phyloP scores from a whole-genome alignment of 495 filamentous ascomycete genomes.

The Tuber melanosporum region DNA sequence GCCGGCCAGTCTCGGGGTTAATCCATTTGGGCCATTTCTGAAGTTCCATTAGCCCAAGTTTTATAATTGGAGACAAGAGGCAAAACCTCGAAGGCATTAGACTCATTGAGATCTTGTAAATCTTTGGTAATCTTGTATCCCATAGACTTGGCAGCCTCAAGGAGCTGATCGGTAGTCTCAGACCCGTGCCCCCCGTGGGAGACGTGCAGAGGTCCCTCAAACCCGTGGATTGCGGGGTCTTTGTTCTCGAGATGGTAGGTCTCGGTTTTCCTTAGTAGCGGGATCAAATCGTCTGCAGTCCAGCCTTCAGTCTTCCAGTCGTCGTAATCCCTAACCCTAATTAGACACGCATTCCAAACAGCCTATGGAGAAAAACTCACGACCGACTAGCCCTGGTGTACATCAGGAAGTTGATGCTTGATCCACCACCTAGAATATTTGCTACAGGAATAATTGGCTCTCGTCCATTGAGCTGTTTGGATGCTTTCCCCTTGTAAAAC shows the following conservation, averaged over 20 bases:
- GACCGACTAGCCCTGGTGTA: conserved; percentile 45
- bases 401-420: conserved; percentile 57
- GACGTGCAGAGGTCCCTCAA: conserved; percentile 49
- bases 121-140: conserved; percentile 49
- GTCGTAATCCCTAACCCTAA: conserved; percentile 46
- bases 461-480: conserved; percentile 47
- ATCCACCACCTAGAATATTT: conserved; percentile 55
- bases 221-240: conserved; percentile 47
- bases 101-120: conserved; percentile 45
- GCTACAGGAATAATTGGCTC: conserved; percentile 50
- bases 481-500: conserved; percentile 30
- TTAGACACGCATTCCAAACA: neutral
- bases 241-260: conserved; percentile 15
- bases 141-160: conserved; percentile 44
- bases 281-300: conserved; percentile 49
- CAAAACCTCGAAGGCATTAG: conserved; percentile 43
- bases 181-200: conserved; percentile 44
- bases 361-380: conserved; percentile 16
- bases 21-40: conserved; percentile 41
- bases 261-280: conserved; percentile 53
- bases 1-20: conserved; percentile 40
- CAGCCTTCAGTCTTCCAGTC: conserved; percentile 51
- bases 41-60: conserved; percentile 12
- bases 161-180: conserved; percentile 42
- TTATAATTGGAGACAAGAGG: neutral